Percentiles rank a stretch among this genome's conserved stretches.
Conservation (phyloP, 306 rosid genomes). For the Datisca glomerata region DNA sequence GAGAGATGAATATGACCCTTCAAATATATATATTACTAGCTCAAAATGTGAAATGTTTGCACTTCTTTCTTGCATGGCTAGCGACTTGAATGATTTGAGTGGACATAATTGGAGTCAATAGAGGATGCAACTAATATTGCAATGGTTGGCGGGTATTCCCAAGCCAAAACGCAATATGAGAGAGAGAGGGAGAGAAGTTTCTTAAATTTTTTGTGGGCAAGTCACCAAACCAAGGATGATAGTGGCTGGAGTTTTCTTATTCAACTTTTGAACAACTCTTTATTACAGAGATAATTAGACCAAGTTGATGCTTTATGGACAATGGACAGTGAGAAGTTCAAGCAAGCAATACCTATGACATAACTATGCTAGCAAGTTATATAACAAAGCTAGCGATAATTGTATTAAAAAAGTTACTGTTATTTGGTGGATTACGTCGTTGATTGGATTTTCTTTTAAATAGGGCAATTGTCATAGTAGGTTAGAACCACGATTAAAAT, state of each 20-base stretch:
- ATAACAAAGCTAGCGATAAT: no score
- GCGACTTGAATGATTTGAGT: slow-evolving; percentile 22
- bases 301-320: no score
- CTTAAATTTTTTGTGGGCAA: slow-evolving; percentile 8
- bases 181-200: slow-evolving; percentile 2
- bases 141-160: slow-evolving; percentile 57
- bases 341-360: no score
- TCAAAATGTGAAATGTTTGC: slow-evolving; percentile 1
- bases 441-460: no score
- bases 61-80: slow-evolving; percentile 10
- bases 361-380: no score
- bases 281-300: no score
- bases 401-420: no score
- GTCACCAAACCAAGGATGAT: slow-evolving; percentile 40
- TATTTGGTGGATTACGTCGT: no score
- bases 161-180: slow-evolving; percentile 11
- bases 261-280: slow-evolving; percentile 3
- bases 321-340: no score
- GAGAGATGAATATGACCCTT: slow-evolving; percentile 33
- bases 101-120: slow-evolving; percentile 42
- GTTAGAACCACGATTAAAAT: no score
- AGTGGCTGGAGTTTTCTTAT: slow-evolving; percentile 16
- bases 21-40: slow-evolving; percentile 17
- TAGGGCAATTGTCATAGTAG: no score
- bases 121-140: slow-evolving; percentile 72